Base-by-base conservation (phyloP, 2,329 filamentous ascomycete species). In the Exophiala oligosperma region DNA sequence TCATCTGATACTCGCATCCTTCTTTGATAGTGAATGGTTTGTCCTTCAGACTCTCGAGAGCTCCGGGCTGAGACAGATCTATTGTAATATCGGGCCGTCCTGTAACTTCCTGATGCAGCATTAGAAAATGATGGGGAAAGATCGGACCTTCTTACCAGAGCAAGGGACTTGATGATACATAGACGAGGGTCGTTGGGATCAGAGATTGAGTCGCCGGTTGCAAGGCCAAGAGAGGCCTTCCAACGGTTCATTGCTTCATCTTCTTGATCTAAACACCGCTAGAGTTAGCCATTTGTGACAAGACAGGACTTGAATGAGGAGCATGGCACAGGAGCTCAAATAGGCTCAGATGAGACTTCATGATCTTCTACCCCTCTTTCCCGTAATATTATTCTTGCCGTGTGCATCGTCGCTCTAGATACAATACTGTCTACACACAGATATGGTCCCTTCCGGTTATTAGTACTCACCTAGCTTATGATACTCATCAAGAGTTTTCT, bases 11-110 rank as follows among this genome's bases (percentile, higher is more conserved):
- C 68, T 86, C 89, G 68, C 89, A 85, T 55, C 91, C 92, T 77
- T 97, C 94, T 83, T 97, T 99, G 81, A 99, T 97, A 72, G 85
- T 93, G 81, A 99, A 99, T 12, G 94, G 94, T 73, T 94, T 89
- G 72, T 91, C 83, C 80, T 96, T 96, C 66, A 99, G 87, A 12
- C 82, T 84, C 2, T 84, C 80, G 70, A 96, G 83, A 62, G 90
- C 87, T 58, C 87, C 90, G 23, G 89, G 82, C 6, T 83, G 76
- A 57, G 86, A 88, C 43, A 97, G 86, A 71, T 97, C 91, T 75
- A 99, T 93, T 67, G 89, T 89, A 69, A 97, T 93, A 69, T 96
- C 90, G 5, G 81, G 72, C 50, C 92, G 92, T 59, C 91, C 93
- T 64, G 88, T 83, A 35, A 92, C 86, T 73, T 96, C 89, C 65